These are phyloP conservation scores for Talaromyces sp. DNA, from an alignment of 2,329 filamentous ascomycete species.

Conservation along the genomic window DNA sequence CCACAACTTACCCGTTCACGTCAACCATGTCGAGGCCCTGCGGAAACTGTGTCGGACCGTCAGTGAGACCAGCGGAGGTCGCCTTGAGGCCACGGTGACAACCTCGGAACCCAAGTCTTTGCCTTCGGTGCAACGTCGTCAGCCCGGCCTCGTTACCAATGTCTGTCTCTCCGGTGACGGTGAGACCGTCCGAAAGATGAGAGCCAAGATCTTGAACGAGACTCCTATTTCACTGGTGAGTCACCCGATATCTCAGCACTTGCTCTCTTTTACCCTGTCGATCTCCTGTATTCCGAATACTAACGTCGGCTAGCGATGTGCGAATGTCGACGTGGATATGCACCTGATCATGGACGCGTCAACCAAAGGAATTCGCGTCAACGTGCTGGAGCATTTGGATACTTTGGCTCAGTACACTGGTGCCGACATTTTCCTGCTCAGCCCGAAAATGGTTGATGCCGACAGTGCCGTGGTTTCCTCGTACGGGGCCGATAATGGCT, in stretches of 20 bases:
- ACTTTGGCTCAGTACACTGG: slow-evolving; percentile 83
- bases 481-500: slow-evolving; percentile 68
- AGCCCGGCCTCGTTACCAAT: slow-evolving; percentile 69
- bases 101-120: slow-evolving; percentile 73
- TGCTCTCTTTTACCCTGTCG: slow-evolving; percentile 18
- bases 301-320: slow-evolving; percentile 65
- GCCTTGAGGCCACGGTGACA: slow-evolving; percentile 79
- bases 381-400: slow-evolving; percentile 80
- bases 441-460: slow-evolving; percentile 77
- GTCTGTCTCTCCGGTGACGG: slow-evolving; percentile 86
- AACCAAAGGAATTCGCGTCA: slow-evolving; percentile 65
- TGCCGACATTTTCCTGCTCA: slow-evolving; percentile 93
- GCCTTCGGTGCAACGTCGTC: slow-evolving; percentile 45
- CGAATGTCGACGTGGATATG: slow-evolving; percentile 88
- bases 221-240: slow-evolving; percentile 89
- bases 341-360: slow-evolving; percentile 78
- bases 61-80: slow-evolving; percentile 63
- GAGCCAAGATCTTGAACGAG: slow-evolving; percentile 84
- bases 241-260: slow-evolving; percentile 17
- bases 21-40: slow-evolving; percentile 77
- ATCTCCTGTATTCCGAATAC: neutral
- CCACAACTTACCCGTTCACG: slow-evolving; percentile 88
- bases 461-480: slow-evolving; percentile 72
- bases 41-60: slow-evolving; percentile 78
- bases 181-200: slow-evolving; percentile 83